Base-by-base conservation (phyloP, 371 early-diverging fungal genomes). In the Phascolomyces articulosus region DNA sequence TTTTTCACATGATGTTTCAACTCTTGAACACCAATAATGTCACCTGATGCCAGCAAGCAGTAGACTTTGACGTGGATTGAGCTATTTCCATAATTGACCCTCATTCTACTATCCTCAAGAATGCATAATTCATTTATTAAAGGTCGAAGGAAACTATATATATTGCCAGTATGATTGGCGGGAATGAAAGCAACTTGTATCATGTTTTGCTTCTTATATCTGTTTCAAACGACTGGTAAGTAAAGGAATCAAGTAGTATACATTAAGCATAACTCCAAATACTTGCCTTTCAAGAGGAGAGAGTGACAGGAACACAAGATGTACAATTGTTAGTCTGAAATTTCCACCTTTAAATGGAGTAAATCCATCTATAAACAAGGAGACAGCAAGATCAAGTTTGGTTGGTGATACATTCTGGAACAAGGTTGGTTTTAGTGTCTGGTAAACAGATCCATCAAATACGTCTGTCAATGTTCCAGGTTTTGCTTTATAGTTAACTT, bases 191-290 rank as follows among this genome's bases (percentile, higher is more conserved):
- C 48, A 24, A 49, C 51, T 29, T 61, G 51, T 2, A 61, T 4
- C 61, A 61, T 51, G 16, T 61, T 61, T 28, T 49, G 1, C 9
- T 9, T 47, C 27, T 60, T 60, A n/a, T 60, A 60, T n/a, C 60
- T 60, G n/a, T 55, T 8, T 8, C 13, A 18, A 24, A 24, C n/a
- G 51, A 51, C 9, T 8, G 9, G 51, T 9, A 29, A 60, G 18
- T 38, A 9, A 38, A 38, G 38, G 6, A 38, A 6, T 38, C 38
- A n/a, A n/a, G n/a, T n/a, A n/a, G 13, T 38, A 13, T 9, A 38
- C 13, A 38, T 9, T 13, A 38, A 13, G 13, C 13, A 38, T 38
- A 38, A 13, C 6, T 9, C 9, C 13, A 38, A 9, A 44, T 44
- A 44, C 15, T 40, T 41, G 55, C 63, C 55, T 53, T 40, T 62